Base-by-base conservation (phyloP, 768 basidiomycete genomes). In the Termitomyces eurrhizus region DNA sequence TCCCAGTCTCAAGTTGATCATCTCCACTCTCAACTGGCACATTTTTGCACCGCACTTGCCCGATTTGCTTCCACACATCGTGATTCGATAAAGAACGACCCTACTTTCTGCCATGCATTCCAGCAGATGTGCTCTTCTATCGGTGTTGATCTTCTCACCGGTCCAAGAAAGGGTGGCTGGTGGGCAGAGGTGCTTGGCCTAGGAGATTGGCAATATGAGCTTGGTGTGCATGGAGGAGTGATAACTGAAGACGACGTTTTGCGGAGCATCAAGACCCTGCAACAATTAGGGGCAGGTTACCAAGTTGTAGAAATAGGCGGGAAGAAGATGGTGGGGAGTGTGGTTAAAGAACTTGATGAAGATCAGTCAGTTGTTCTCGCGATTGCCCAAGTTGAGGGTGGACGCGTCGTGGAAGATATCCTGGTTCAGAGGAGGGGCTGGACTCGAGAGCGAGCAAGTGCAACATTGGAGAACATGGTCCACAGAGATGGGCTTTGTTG, bases 121-220 rank as follows among this genome's bases (percentile, higher is more conserved):
- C 92, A 95, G 65, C 89, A 92, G 60, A 97, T 99, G 93, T 99
- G 97, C 70, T 83, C 90, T 2, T 87, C 89, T 16, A 92, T 99
- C 58, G 94, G 94, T 36, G 93, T 99, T 26, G 97, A 98, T 71
- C 95, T 96, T 2, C 83, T 98, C 24, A 89, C 92, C 2, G 93
- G 93, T 0, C 90, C 92, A 0, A 77, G 89, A 45, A 86, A 86
- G 67, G 91, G 91, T 41, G 93, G 93, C 2, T 92, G 92, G 86
- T 97, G 94, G 93, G 88, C 89, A 2, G 94, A 95, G 70, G 76
- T 94, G 68, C 82, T 95, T 39, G 89, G 88, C 8, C 74, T 97
- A 57, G 88, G 93, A 16, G 97, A 98, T 70, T 98, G 95, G 93
- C 90, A 95, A 67, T 91, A 93, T 70, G 95, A 97, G 68, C 83